A percentile compares a stretch with the other conserved stretches of the same genome.
Conservation (phyloP, 208 protist species). For the Leishmania tropica region DNA sequence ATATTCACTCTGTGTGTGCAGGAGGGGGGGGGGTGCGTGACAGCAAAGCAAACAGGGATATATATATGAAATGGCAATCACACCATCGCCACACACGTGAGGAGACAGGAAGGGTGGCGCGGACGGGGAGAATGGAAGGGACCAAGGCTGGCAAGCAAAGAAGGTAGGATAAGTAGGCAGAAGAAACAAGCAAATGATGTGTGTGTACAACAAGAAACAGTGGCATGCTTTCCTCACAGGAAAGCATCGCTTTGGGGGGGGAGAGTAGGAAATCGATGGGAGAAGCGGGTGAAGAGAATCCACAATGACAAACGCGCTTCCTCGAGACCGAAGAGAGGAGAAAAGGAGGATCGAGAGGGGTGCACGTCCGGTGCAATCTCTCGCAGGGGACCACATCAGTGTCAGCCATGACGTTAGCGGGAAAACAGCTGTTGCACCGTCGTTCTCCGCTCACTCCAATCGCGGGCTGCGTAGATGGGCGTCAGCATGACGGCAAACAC, state of each 20-base stretch:
- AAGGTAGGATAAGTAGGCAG: neutral
- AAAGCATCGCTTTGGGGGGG: neutral
- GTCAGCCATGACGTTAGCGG: neutral
- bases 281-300: neutral
- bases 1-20: neutral
- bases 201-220: neutral
- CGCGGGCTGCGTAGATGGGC: neutral
- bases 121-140: neutral
- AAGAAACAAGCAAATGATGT: neutral
- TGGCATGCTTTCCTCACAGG: too few species aligned
- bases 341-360: neutral
- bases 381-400: neutral
- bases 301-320: neutral
- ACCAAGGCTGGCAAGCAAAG: neutral
- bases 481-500: neutral
- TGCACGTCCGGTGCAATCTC: too few species aligned
- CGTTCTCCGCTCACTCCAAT: neutral
- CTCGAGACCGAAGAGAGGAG: neutral
- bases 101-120: neutral
- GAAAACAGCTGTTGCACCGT: neutral
- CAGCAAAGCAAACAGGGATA: neutral
- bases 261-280: neutral
- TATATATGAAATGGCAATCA: neutral
- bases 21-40: neutral
- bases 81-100: neutral